Percentiles rank a stretch among this genome's conserved stretches.
Conservation (phyloP, 2,329 filamentous ascomycete species). For the Phyllosticta citrichinensis region DNA sequence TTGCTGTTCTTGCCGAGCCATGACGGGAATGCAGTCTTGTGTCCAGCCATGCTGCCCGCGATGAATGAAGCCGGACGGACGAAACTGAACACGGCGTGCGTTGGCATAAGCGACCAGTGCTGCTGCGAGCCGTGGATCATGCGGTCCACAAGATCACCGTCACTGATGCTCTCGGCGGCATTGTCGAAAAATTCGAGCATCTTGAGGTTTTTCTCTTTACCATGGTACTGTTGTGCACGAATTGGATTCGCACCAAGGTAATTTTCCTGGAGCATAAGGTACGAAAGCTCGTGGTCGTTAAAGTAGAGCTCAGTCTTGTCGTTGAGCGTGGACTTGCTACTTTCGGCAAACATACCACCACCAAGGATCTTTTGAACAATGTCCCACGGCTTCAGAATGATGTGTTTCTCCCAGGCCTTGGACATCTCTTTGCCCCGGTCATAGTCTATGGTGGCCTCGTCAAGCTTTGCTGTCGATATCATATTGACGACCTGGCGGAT, state of each 20-base stretch:
- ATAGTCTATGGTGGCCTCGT: conserved; percentile 68
- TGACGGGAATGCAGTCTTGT: conserved; percentile 65
- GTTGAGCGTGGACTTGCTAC: conserved; percentile 79
- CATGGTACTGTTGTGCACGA: conserved; percentile 49
- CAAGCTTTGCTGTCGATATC: conserved; percentile 87
- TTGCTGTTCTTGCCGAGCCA: conserved; percentile 98
- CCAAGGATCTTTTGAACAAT: conserved; percentile 89
- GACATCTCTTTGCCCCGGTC: conserved; percentile 88
- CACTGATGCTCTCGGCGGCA: conserved; percentile 91
- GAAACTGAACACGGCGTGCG: conserved; percentile 90
- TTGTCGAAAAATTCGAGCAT: conserved; percentile 76
- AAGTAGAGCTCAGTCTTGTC: conserved; percentile 99
- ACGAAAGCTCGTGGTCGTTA: conserved; percentile 97
- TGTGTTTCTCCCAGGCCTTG: conserved; percentile 96
- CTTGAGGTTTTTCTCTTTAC: conserved; percentile 65
- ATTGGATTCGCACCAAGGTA: conserved; percentile 78
- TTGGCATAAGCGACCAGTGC: conserved; percentile 97
- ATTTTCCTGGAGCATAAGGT: conserved; percentile 96
- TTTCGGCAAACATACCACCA: conserved; percentile 72
- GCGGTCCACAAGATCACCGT: conserved; percentile 87
- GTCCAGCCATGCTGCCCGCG: conserved; percentile 59
- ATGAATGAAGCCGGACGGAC: conserved; percentile 84
- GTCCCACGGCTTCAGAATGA: conserved; percentile 95
- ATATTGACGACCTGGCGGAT: conserved; percentile 99
- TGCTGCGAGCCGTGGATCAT: conserved; percentile 99